A percentile compares a stretch with the other conserved stretches of the same genome.
phyloP scores from a whole-genome alignment of 169 alveolate genomes.

The Eimeria zaria region DNA sequence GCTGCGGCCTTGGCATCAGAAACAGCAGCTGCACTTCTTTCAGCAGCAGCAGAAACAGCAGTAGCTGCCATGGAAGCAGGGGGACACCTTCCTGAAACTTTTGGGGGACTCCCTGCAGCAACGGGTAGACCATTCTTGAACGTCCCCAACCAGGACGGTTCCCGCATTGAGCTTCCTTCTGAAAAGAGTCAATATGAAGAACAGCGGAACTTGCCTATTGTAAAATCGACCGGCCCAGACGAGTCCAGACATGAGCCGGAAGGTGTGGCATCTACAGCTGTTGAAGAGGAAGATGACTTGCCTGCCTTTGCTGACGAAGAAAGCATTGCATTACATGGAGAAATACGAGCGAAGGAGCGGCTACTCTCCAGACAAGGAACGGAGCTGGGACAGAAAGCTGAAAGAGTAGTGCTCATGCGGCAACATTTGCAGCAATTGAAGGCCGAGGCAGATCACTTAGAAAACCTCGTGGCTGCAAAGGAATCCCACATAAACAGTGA shows the following conservation, averaged over 20 bases:
- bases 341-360: constrained; percentile 12
- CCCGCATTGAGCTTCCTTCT: background rate
- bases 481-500: constrained; percentile 95
- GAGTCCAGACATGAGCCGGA: background rate
- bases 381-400: constrained; percentile 65
- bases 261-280: background rate
- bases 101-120: background rate
- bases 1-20: constrained; percentile 33
- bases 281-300: constrained; percentile 65
- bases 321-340: constrained; percentile 31
- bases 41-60: constrained; percentile 37
- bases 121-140: background rate
- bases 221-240: background rate
- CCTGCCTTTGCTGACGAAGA: constrained; percentile 82
- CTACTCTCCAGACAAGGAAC: constrained; percentile 26
- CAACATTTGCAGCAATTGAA: constrained; percentile 88
- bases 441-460: constrained; percentile 94
- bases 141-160: background rate
- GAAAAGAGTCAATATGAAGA: background rate
- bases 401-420: constrained; percentile 59
- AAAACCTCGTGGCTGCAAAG: constrained; percentile 93
- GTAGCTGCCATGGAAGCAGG: constrained; percentile 16
- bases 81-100: background rate
- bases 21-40: constrained; percentile 58
- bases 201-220: background rate